Evolutionary conservation across 768 basidiomycete species (phyloP), one percentile per base, ranked within the genome.

Genomic region (Lyophyllum decastes): DNA sequence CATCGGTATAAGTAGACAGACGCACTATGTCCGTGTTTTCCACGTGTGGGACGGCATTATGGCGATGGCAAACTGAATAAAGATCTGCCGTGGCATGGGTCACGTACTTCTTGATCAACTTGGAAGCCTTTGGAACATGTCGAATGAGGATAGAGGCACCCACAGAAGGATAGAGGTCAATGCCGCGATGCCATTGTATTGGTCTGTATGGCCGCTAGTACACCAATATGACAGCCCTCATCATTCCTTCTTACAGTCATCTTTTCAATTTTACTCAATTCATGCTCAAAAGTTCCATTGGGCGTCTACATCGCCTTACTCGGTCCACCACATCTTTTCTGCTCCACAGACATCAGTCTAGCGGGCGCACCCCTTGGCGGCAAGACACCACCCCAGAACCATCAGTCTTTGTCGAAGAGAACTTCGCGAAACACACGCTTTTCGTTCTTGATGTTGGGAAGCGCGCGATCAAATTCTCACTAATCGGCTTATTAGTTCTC

Each of bases 381-480:
- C 35, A 55, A 41, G 62, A 65, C 54, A 58, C 59, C 14, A 59
- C 54, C n/a, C 46, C 61, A 8, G 53, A 54, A 45, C 48, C 62
- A 48, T 63, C 62, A 27, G 59, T 60, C 24, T 61, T 66, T 46
- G 50, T 66, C 12, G 57, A 74, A 56, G 65, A 70, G 35, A 68
- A 62, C 52, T 71, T 70, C 56, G 62, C 67, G n/a, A 69, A 68
- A 55, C 68, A 70, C 35, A 63, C 71, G 0, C 66, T 76, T 11
- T 74, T 76, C 55, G 76, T 80, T 12, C 58, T 84, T 49, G 72
- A 73, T 58, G 64, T 80, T 54, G 78, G 78, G 57, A 71, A 75
- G 55, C 80, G 82, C 10, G 73, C 83, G 55, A 34, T 79, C 61
- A 84, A 82, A 63, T 78, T 78, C 59, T 77, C 83, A n/a, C 61